Evolutionary conservation across 345 rosid species (phyloP).

Genomic region (Sapria himalayana): DNA sequence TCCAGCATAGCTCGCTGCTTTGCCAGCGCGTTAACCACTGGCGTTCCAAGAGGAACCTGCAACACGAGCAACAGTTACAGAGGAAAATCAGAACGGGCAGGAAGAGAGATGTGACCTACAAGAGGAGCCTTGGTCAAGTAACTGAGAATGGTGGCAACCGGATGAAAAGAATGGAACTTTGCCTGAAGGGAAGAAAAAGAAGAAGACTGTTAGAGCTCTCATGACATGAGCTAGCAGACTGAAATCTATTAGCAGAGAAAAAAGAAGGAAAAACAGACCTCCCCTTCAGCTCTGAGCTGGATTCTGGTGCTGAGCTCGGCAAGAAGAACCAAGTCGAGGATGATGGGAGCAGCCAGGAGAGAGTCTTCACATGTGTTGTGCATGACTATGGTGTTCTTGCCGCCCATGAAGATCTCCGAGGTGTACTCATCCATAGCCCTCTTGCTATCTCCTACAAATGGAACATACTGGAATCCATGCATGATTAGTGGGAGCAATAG

Average conservation of each 20-base stretch:
- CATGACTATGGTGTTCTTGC: conserved; percentile 68
- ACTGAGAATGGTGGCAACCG: conserved; percentile 92
- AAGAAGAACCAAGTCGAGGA: conserved; percentile 82
- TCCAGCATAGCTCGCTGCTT: conserved; percentile 98
- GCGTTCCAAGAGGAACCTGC: conserved; percentile 91
- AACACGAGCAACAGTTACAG: not conserved
- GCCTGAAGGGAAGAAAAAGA: conserved; percentile 28
- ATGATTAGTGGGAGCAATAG: no score
- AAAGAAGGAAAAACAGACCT: conserved; percentile 20
- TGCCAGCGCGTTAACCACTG: conserved; percentile 83
- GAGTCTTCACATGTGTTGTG: conserved; percentile 98
- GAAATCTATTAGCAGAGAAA: no score
- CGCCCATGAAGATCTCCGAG: conserved; percentile 98
- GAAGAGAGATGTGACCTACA: conserved; percentile 20
- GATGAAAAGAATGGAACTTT: conserved; percentile 93
- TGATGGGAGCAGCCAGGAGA: conserved; percentile 90
- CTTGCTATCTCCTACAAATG: conserved; percentile 94
- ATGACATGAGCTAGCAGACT: no score
- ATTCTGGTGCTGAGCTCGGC: conserved; percentile 88
- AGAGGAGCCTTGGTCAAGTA: conserved; percentile 98
- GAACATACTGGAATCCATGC: conserved; percentile 56
- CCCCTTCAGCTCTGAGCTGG: conserved; percentile 64
- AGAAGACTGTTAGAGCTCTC: no score
- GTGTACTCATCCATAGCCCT: conserved; percentile 98
- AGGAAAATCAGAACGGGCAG: no score